These are phyloP conservation scores for Oryza officinalis DNA, from an alignment of 176 grass and related monocot genomes.

Conservation along the genomic window DNA sequence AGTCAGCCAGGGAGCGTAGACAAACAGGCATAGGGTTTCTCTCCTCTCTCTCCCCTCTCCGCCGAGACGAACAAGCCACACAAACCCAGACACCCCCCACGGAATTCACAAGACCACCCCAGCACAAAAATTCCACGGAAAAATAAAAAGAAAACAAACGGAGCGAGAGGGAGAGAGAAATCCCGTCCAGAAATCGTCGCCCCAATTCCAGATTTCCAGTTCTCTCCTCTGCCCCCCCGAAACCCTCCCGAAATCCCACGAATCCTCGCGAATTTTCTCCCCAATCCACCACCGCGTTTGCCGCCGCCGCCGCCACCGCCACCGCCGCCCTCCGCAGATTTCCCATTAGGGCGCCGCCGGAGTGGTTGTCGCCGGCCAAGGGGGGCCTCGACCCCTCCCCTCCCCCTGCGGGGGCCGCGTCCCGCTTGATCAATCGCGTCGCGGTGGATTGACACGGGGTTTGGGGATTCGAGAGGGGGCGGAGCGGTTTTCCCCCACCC, in stretches of 20 bases:
- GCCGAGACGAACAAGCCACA: slow-evolving; percentile 36
- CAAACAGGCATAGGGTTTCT: slow-evolving; percentile 53
- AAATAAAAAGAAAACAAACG: neutral
- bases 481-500: neutral
- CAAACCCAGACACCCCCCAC: slow-evolving; percentile 28
- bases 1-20: neutral
- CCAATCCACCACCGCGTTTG: neutral
- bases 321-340: slow-evolving; percentile 29
- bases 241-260: slow-evolving; percentile 27
- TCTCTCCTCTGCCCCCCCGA: neutral
- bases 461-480: neutral
- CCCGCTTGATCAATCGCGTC: slow-evolving; percentile 6
- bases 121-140: slow-evolving; percentile 31
- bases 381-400: neutral
- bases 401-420: neutral
- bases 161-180: slow-evolving; percentile 18
- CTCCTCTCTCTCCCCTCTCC: neutral
- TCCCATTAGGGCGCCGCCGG: neutral
- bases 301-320: slow-evolving; percentile 12
- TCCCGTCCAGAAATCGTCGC: slow-evolving; percentile 38
- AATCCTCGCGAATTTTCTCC: slow-evolving; percentile 29
- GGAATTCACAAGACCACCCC: slow-evolving; percentile 33
- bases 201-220: slow-evolving; percentile 31
- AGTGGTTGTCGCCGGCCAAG: slow-evolving; percentile 5
- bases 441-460: neutral